Evolutionary conservation across 345 rosid species (phyloP).

Genomic region (Citrus australasica): DNA sequence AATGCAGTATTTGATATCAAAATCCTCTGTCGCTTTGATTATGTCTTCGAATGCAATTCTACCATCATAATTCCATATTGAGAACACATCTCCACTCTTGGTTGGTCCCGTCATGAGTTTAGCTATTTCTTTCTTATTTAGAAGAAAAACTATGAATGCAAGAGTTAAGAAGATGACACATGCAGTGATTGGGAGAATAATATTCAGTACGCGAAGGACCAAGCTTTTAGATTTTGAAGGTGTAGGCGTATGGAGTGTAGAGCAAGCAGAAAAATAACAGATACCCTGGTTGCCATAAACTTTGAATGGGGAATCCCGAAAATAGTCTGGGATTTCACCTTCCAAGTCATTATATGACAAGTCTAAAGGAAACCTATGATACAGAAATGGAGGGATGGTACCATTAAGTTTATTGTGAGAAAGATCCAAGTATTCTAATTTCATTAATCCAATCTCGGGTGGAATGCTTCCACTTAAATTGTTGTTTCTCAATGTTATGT

Average conservation of each 20-base stretch:
- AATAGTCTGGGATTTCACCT: background rate
- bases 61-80: conserved; percentile 1
- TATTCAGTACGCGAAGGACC: background rate
- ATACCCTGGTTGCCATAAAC: background rate
- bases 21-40: conserved; percentile 1
- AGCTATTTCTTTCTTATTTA: background rate
- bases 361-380: background rate
- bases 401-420: background rate
- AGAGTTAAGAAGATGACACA: background rate
- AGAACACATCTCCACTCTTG: background rate
- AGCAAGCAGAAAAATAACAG: no score
- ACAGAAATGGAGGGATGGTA: background rate
- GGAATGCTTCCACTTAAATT: background rate
- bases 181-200: background rate
- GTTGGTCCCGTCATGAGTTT: background rate
- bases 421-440: background rate
- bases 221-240: background rate
- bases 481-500: background rate
- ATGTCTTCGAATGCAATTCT: background rate
- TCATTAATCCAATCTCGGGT: background rate
- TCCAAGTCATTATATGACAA: background rate
- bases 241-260: no score
- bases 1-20: conserved; percentile 3
- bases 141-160: background rate
- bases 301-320: background rate